Percentiles rank a stretch among this genome's conserved stretches.
Conservation (phyloP, 176 grass and related monocot genomes). For the Oryza meyeriana region DNA sequence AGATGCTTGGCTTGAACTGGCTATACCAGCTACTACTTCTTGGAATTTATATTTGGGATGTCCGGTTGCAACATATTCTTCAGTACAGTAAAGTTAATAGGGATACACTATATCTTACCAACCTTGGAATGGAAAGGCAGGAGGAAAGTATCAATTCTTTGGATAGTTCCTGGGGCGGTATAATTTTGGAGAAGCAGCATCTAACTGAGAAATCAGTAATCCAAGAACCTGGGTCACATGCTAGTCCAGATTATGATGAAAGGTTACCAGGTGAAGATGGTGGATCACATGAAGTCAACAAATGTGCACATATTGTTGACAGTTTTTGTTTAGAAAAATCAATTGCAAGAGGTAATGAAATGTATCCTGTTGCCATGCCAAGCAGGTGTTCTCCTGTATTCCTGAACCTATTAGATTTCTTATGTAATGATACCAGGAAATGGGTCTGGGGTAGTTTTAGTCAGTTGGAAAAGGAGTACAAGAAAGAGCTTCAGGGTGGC, state of each 20-base stretch:
- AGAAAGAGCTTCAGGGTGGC: conserved; percentile 65
- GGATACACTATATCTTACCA: not conserved
- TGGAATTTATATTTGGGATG: conserved; percentile 77
- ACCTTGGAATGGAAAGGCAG: conserved; percentile 24
- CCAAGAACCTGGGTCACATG: conserved; percentile 21
- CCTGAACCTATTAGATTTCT: conserved; percentile 11
- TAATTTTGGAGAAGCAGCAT: conserved; percentile 20
- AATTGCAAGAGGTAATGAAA: conserved; percentile 4
- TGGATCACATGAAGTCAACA: not conserved
- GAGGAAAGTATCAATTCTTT: not conserved
- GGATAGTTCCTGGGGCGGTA: not conserved
- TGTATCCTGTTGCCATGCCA: conserved; percentile 8
- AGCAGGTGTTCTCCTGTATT: conserved; percentile 6
- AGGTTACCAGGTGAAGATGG: conserved; percentile 10
- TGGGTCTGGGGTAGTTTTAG: conserved; percentile 70
- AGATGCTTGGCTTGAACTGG: conserved; percentile 77
- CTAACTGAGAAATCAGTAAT: conserved; percentile 24
- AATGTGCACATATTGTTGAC: not conserved
- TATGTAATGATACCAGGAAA: conserved; percentile 35
- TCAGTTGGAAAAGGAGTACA: conserved; percentile 57
- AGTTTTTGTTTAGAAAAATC: conserved; percentile 1
- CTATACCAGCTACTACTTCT: conserved; percentile 80
- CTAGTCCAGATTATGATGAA: conserved; percentile 26
- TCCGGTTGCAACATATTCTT: conserved; percentile 64
- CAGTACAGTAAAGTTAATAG: conserved; percentile 33